Conservation (phyloP, 305 asterid genomes). For the Coffea humblotiana region DNA sequence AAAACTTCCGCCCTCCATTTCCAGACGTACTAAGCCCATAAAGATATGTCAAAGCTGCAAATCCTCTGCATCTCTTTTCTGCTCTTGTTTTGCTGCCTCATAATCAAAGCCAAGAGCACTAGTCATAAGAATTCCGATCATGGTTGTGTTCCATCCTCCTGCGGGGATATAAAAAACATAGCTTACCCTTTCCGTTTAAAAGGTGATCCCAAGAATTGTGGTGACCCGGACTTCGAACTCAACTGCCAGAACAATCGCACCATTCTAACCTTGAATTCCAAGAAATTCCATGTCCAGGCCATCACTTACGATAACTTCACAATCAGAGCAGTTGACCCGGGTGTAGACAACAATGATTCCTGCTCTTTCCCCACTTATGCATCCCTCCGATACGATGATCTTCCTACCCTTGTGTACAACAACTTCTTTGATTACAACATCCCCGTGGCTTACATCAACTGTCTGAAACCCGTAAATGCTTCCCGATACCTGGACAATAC, state of each 20-base stretch:
- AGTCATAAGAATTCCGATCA: too few species aligned
- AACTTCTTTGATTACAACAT: background rate
- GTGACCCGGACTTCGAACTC: conserved; percentile 19
- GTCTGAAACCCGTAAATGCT: conserved; percentile 14
- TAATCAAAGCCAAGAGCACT: too few species aligned
- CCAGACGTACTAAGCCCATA: too few species aligned
- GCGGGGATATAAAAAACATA: conserved; percentile 25
- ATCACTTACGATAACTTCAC: conserved; percentile 23
- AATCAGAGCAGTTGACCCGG: conserved; percentile 25
- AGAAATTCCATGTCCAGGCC: conserved; percentile 21
- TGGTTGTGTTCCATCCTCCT: conserved; percentile 23
- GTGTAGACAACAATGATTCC: background rate
- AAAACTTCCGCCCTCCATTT: too few species aligned
- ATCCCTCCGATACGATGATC: too few species aligned
- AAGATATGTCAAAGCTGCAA: too few species aligned
- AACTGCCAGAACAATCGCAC: conserved; percentile 27
- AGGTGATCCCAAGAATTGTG: conserved; percentile 31
- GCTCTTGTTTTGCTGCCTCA: background rate
- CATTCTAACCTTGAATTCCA: conserved; percentile 11
- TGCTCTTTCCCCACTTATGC: conserved; percentile 7
- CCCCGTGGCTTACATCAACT: conserved; percentile 19
- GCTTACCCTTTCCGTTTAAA: conserved; percentile 26
- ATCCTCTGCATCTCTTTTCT: too few species aligned
- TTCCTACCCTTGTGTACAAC: too few species aligned
- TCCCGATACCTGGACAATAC: conserved; percentile 18